Conservation (phyloP, 192 early-diverging fungal species). For the Mortierella alpina region DNA sequence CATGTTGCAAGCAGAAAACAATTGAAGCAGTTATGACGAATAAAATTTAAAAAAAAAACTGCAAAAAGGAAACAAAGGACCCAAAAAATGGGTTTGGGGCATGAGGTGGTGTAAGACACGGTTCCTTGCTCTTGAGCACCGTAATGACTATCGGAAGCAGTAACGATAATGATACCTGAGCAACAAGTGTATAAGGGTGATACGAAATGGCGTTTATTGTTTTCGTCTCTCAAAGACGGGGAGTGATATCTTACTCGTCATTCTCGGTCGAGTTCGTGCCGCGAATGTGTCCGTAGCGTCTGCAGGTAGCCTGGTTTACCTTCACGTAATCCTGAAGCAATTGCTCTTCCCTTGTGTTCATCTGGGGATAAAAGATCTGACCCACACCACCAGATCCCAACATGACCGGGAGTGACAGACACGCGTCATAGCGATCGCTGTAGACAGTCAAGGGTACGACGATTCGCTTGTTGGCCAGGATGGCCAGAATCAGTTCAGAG, state of each 20-base stretch:
- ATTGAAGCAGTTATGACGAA: not conserved
- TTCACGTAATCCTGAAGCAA: constrained; percentile 62
- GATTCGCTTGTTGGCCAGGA: constrained; percentile 72
- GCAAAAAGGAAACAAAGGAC: not conserved
- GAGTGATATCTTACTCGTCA: too few species aligned
- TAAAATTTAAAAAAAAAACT: not conserved
- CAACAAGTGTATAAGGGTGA: too few species aligned
- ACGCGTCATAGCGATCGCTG: constrained; percentile 65
- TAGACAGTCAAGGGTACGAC: constrained; percentile 78
- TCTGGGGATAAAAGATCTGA: constrained; percentile 70
- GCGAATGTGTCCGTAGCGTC: constrained; percentile 41
- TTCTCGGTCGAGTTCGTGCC: not conserved
- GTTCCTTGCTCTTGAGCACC: too few species aligned
- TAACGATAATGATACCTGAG: too few species aligned
- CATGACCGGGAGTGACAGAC: constrained; percentile 77
- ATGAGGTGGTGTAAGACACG: too few species aligned
- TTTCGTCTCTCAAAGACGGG: not conserved
- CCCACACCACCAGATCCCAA: constrained; percentile 75
- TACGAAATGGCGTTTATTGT: not conserved
- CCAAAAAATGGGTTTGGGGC: not conserved
- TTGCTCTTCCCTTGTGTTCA: constrained; percentile 66
- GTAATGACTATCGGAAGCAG: too few species aligned
- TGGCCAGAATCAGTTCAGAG: constrained; percentile 66
- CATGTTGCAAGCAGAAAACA: not conserved
- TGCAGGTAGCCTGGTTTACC: constrained; percentile 63